Evolutionary conservation across 176 grass and related monocot species (phyloP), one percentile per base, ranked within the genome.

Genomic region (Themeda triandra): DNA sequence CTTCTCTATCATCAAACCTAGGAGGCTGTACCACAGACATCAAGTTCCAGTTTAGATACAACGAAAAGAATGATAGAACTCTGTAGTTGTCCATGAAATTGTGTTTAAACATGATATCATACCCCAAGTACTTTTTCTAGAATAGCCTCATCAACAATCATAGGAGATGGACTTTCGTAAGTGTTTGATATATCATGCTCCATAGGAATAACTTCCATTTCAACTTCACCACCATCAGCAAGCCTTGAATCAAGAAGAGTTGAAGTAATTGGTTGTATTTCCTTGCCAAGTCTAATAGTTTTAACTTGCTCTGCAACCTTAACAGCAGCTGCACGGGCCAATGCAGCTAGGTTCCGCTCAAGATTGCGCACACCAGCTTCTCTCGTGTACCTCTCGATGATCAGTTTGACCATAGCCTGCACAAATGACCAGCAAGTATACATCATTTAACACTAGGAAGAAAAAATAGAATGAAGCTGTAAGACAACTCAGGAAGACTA

Each of bases 51-150:
- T 66, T 87, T 40, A 69, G 76, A 84, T 40, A 83, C 1, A 32
- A 69, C 3, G 41, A 71, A 53, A 54, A 80, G 29, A 83, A 67
- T 13, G 5, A 49, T 36, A 83, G 11, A 60, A 66, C 23, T 82
- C 17, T 46, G 37, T 29, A 75, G 18, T 41, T 69, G 62, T 56
- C 25, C 75, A 51, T 75, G 29, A 75, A 66, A 72, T 31, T 62
- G 37, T 65, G 51, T 39, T 30, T 71, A 69, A 40, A 82, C 21
- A 85, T 13, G 82, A 76, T 60, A 29, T 35, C 77, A 74, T 96
- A 99, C 96, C 91, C 96, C 96, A 73, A 99, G 96, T 35, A 99
- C 96, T 94, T 99, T 99, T 87, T 99, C 93, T 62, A 99, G 88
- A 88, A 94, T 91, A 78, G 86, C 74, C 84, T 99, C 96, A 77